These are phyloP conservation scores for Hanseniaspora valbyensis DNA, from an alignment of 805 yeast species.

Conservation along the genomic window DNA sequence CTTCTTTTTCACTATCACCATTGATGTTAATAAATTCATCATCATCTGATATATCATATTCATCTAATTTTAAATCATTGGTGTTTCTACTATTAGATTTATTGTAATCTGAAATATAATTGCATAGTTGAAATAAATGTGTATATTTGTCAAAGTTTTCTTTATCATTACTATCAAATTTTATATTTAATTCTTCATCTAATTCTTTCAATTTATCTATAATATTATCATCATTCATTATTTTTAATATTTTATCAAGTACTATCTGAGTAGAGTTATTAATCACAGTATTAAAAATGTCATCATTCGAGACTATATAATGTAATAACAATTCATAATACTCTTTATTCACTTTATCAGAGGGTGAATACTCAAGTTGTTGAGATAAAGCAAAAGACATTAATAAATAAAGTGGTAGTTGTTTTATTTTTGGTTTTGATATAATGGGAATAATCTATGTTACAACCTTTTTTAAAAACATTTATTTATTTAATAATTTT, in stretches of 20 bases:
- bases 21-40: neutral
- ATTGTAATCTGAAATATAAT: constrained; percentile 3
- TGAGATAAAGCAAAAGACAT: neutral
- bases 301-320: constrained; percentile 5
- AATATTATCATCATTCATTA: constrained; percentile 4
- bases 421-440: neutral
- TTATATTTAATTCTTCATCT: constrained; percentile 6
- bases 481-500: no score
- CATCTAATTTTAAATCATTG: neutral
- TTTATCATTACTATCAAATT: constrained; percentile 6
- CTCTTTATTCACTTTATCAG: constrained; percentile 7
- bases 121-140: constrained; percentile 8
- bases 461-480: no score
- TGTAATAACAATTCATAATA: constrained; percentile 8
- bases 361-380: neutral
- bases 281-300: constrained; percentile 9
- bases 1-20: neutral
- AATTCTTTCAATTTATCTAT: constrained; percentile 11
- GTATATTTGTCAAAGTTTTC: constrained; percentile 9
- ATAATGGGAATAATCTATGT: no score
- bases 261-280: constrained; percentile 10
- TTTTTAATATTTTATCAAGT: constrained; percentile 1
- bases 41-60: constrained; percentile 1
- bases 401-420: neutral
- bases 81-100: neutral